Conservation (phyloP, 768 basidiomycete genomes). For the Tulasnella sp. region DNA sequence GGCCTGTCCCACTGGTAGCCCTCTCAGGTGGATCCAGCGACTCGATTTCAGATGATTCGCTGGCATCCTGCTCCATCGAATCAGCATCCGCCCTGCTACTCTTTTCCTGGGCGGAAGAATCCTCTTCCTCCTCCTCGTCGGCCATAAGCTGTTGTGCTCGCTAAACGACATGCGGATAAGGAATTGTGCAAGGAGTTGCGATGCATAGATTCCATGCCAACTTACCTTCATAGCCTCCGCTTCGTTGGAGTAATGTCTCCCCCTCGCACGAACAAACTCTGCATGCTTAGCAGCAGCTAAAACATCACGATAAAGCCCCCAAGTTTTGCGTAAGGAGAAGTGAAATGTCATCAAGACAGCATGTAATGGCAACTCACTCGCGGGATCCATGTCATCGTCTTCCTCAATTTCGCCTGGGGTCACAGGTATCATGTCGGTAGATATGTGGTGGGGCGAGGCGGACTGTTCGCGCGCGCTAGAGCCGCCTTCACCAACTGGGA, state of each 20-base stretch:
- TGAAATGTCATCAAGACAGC: not conserved
- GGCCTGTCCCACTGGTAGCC: too few species aligned
- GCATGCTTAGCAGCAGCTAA: constrained; percentile 74
- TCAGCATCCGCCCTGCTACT: not conserved
- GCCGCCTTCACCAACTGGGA: constrained; percentile 50
- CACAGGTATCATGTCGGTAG: too few species aligned
- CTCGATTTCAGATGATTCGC: too few species aligned
- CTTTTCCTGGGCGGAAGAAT: constrained; percentile 20
- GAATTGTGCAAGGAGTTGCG: constrained; percentile 48
- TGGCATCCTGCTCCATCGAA: too few species aligned
- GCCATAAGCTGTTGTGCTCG: constrained; percentile 53
- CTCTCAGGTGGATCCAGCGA: too few species aligned
- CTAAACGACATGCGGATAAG: constrained; percentile 32
- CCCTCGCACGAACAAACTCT: constrained; percentile 68
- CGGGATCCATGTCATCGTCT: constrained; percentile 81
- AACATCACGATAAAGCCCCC: not conserved
- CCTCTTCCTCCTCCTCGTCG: constrained; percentile 46
- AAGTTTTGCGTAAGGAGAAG: too few species aligned
- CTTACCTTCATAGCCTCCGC: constrained; percentile 84
- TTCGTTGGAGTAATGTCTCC: constrained; percentile 82
- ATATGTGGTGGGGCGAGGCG: too few species aligned
- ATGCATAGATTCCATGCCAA: constrained; percentile 37
- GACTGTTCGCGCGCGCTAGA: constrained; percentile 43
- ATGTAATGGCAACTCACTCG: constrained; percentile 43
- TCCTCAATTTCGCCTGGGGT: constrained; percentile 38